Evolutionary conservation across 352 stramenopile species (phyloP), one percentile per base, ranked within the genome.

Genomic region (Pythium chondricola): DNA sequence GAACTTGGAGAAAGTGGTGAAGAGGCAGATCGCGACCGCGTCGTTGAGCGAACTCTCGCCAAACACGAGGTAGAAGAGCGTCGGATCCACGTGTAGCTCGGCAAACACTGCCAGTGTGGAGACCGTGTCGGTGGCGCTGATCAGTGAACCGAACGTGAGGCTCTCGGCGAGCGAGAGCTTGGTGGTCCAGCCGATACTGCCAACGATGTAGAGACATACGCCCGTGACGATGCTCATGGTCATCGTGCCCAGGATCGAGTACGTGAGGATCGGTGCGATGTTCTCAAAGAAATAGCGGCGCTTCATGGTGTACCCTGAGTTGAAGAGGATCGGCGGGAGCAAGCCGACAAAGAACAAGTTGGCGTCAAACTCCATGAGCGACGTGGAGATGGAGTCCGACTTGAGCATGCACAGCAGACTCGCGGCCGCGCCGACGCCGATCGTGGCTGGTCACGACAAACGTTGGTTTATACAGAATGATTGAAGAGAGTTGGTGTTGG

Each of bases 1-100:
- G 58, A 97, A 96, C 52, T 96, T 90, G 18, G 83, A 80, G 58
- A 96, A 96, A 4, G 88, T 93, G 40, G 93, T 80, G 58, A 97
- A 98, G 6, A 98, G 65, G 36, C 95, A 95, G 51, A 98, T 95
- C 8, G 78, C 85, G 11, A 98, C 85, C 6, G 92, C 91, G 56
- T 98, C 93, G 62, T 97, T 98, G 22, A 98, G 67, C 25, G 92
- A 95, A 35, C 74, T 95, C 67, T 98, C 93, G 40, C 93, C 93
- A 78, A 98, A 98, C 11, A 97, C 86, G 22, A 98, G 64, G 56
- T 97, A 97, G 58, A 97, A 98, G 4, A 98, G 65, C 43, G 81
- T 90, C 31, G 90, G 89, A 51, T 97, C 87, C 16, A 88, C 82
- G 41, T 83, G 76, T 3, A 93, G 76, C 52, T 91, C 80, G 58